phyloP scores from a whole-genome alignment of 2,329 filamentous ascomycete genomes.

The Fusarium buharicum region DNA sequence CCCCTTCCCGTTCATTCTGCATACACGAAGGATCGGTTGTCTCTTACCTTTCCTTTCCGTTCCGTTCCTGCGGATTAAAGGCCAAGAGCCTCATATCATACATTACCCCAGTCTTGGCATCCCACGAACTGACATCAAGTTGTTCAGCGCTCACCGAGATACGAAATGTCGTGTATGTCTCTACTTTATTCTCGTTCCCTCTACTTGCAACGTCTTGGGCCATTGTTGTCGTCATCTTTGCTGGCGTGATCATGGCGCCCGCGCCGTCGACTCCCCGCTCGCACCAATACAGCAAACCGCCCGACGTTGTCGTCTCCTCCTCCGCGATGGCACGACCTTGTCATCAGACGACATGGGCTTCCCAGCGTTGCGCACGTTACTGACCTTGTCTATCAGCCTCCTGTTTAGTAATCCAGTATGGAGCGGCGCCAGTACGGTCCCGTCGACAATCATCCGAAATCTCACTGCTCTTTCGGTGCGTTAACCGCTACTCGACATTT shows the following conservation, averaged over 20 bases:
- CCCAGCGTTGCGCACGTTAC: conserved; percentile 8
- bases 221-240: conserved; percentile 15
- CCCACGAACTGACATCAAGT: conserved; percentile 48
- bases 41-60: conserved; percentile 24
- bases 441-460: conserved; percentile 66
- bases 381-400: conserved; percentile 55
- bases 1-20: conserved; percentile 16
- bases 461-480: conserved; percentile 66
- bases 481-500: conserved; percentile 24
- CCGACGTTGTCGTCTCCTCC: conserved; percentile 5
- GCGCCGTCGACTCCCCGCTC: conserved; percentile 17
- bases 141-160: conserved; percentile 59
- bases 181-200: conserved; percentile 11
- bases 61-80: conserved; percentile 34
- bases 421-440: conserved; percentile 60
- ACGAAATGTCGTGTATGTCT: conserved; percentile 62
- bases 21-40: conserved; percentile 14
- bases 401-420: conserved; percentile 70
- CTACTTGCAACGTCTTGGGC: conserved; percentile 23
- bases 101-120: conserved; percentile 50
- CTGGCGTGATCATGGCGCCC: conserved; percentile 11
- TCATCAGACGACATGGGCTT: conserved; percentile 4
- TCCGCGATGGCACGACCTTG: not conserved
- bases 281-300: conserved; percentile 8
- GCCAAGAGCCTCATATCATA: conserved; percentile 45